These are phyloP conservation scores for Phoenix dactylifera DNA, from an alignment of 176 grass and related monocot genomes.

Conservation along the genomic window DNA sequence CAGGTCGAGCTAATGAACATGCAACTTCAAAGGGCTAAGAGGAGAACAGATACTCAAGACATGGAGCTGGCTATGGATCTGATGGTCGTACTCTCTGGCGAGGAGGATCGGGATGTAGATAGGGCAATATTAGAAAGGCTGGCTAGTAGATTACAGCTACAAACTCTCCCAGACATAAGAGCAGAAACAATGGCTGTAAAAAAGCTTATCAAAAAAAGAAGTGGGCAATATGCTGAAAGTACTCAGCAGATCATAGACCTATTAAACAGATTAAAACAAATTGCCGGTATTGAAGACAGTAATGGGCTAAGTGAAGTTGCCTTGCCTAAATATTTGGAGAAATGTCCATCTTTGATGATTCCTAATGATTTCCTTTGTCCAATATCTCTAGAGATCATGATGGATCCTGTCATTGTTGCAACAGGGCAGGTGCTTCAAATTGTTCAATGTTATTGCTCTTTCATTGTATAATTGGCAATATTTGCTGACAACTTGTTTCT, in stretches of 20 bases:
- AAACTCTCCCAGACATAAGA: constrained; percentile 40
- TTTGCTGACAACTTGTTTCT: not conserved
- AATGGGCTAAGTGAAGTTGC: constrained; percentile 51
- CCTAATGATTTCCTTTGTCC: constrained; percentile 64
- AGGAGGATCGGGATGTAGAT: constrained; percentile 38
- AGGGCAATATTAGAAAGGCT: constrained; percentile 53
- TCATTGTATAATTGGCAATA: not conserved
- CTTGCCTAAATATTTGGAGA: constrained; percentile 60
- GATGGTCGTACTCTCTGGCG: constrained; percentile 50
- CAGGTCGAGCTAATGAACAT: constrained; percentile 55
- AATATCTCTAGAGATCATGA: constrained; percentile 67
- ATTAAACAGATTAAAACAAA: constrained; percentile 41
- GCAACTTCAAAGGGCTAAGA: constrained; percentile 49
- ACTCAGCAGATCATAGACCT: constrained; percentile 47
- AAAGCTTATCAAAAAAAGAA: constrained; percentile 46
- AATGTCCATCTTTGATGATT: constrained; percentile 59
- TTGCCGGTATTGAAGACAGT: constrained; percentile 41
- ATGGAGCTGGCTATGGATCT: constrained; percentile 65
- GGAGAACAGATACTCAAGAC: constrained; percentile 59
- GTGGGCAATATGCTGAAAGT: constrained; percentile 31
- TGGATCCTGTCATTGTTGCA: constrained; percentile 52
- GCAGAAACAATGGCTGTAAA: constrained; percentile 70
- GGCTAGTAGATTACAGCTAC: constrained; percentile 51
- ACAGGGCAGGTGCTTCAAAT: constrained; percentile 24
- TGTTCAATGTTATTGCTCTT: not conserved